Conservation (phyloP, 78 protist genomes). For the Pigoraptor vietnamica region DNA sequence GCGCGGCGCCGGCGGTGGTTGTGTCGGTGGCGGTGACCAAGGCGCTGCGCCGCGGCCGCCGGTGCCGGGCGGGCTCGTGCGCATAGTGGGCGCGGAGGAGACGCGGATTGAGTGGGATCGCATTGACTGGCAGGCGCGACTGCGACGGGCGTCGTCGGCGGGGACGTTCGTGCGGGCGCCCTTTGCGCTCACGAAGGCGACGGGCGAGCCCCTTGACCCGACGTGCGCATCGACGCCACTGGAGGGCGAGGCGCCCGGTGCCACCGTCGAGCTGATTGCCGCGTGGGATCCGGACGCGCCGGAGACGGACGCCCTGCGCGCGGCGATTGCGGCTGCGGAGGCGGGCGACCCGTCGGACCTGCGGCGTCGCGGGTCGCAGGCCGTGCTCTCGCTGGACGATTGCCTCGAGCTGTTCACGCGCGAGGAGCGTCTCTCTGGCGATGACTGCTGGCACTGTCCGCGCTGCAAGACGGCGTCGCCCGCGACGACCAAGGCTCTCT, state of each 20-base stretch:
- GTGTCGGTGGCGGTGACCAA: not conserved
- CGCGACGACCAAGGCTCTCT: slow-evolving; percentile 55
- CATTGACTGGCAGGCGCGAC: not conserved
- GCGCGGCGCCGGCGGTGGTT: too few relatives aligned
- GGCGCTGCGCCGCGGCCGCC: not conserved
- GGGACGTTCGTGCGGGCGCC: not conserved
- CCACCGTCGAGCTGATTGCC: not conserved
- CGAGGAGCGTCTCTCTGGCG: not conserved
- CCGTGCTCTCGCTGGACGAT: not conserved
- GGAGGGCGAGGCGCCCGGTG: not conserved
- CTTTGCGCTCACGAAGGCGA: not conserved
- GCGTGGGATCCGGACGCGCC: not conserved
- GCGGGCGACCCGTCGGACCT: not conserved
- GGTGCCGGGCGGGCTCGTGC: not conserved
- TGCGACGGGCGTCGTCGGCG: not conserved
- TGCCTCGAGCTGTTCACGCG: not conserved
- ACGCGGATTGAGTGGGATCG: not conserved
- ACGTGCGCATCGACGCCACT: not conserved
- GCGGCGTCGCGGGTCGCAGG: not conserved
- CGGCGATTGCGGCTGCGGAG: not conserved
- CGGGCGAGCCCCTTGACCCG: not conserved
- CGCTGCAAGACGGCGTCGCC: slow-evolving; percentile 47
- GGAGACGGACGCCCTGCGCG: not conserved
- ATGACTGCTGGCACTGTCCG: slow-evolving; percentile 47
- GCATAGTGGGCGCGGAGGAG: not conserved